Evolutionary conservation across 169 alveolate species (phyloP), one percentile per base, ranked within the genome.

Genomic region (Plasmodium sp.): DNA sequence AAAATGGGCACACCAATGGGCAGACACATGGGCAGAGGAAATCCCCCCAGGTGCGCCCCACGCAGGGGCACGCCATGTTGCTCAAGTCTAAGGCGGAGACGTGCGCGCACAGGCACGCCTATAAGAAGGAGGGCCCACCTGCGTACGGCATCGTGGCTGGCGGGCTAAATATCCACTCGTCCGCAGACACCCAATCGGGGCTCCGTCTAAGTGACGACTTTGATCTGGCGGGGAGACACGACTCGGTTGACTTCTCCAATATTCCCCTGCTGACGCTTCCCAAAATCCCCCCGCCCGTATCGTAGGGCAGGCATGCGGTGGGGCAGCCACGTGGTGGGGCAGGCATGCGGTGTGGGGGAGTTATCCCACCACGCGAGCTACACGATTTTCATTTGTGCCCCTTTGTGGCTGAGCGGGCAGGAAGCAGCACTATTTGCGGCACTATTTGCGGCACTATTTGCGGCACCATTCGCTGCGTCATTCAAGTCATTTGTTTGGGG

Each of bases 251-350:
- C 82, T 45, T 36, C 22, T 72, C 67, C 3, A 90, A 90, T 67
- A 90, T 90, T 54, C 92, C 92, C 18, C 45, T 90, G 54, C 36
- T 90, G 41, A 45, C 62, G 1, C 67, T 90, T 51, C 94, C 94
- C 18, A 90, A 90, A 62, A 71, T 90, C 2, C 94, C 94, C 33
- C 94, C 94, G 7, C 94, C 94, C 16, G 81, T 90, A 67, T 90
- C 73, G 33, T 90, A 90, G 62, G 33, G 39, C 5, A 27, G n/a
- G 9, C 33, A 33, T 75, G 27, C 10, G 22, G 67, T 5, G 33
- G 31, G 1, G 27, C 27, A 22, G 27, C 27, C 27, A n/a, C n/a
- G n/a, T n/a, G 22, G 67, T 5, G 33, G 31, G 1, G 27, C 27
- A 22, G 27, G 0, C 27, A 33, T 75, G 27, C 10, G 22, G 67